These are phyloP conservation scores for Desmodesmus armatus DNA, from an alignment of 139 green algal genomes.

Conservation along the genomic window DNA sequence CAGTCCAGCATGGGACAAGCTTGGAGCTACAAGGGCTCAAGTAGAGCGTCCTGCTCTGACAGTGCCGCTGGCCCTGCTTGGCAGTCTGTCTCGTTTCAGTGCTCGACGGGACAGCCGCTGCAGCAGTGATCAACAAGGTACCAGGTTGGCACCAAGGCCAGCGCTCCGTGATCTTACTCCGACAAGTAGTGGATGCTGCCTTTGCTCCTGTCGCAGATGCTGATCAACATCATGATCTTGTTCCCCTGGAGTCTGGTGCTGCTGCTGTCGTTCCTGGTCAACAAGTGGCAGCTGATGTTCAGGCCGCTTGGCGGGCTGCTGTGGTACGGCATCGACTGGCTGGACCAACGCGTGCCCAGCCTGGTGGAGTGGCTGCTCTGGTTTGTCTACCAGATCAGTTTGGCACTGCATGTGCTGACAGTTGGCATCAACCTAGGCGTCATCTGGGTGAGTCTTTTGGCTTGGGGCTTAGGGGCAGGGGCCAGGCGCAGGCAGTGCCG, in stretches of 20 bases:
- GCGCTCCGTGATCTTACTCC: no score
- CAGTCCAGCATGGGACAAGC: no score
- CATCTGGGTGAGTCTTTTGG: conserved; percentile 44
- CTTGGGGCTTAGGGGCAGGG: no score
- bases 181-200: no score
- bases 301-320: conserved; percentile 24
- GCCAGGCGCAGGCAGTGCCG: no score
- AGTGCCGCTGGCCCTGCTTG: no score
- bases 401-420: conserved; percentile 53
- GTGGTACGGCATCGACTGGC: conserved; percentile 41
- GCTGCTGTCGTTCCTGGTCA: conserved; percentile 40
- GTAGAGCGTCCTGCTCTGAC: no score
- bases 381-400: conserved; percentile 19
- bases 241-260: conserved; percentile 44
- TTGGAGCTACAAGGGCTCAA: not conserved
- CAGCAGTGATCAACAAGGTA: not conserved
- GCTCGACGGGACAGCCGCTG: not conserved
- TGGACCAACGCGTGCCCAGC: conserved; percentile 41
- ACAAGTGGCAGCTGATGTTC: conserved; percentile 50
- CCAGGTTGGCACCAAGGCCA: no score
- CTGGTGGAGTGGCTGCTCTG: conserved; percentile 44
- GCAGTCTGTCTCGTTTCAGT: not conserved
- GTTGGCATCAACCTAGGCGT: conserved; percentile 53
- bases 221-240: conserved; percentile 43
- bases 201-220: no score